Evolutionary conservation across 345 rosid species (phyloP).

Genomic region (Rubroshorea leprosula): DNA sequence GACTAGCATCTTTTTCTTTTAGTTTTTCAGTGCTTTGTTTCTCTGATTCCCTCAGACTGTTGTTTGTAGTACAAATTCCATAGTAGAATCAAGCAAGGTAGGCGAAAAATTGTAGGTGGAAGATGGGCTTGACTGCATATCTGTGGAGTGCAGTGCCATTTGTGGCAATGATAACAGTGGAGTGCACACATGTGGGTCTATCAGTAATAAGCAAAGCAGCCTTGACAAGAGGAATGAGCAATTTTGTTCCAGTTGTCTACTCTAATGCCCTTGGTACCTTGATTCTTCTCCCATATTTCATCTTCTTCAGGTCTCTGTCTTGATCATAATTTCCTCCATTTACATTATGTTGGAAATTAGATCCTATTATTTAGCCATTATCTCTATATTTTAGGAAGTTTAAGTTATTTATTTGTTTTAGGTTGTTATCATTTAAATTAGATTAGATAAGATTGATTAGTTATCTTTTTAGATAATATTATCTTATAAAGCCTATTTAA

Average conservation of each 20-base stretch:
- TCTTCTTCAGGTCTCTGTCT: conserved; percentile 30
- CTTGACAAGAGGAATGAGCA: conserved; percentile 45
- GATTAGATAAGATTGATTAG: too few relatives aligned
- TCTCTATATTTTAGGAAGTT: too few relatives aligned
- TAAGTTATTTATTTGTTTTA: too few relatives aligned
- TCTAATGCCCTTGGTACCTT: conserved; percentile 40
- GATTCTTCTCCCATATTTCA: conserved; percentile 36
- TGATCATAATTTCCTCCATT: neutral
- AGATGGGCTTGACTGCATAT: conserved; percentile 13
- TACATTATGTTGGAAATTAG: too few relatives aligned
- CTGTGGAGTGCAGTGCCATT: conserved; percentile 20
- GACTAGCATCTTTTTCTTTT: neutral
- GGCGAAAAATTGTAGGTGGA: neutral
- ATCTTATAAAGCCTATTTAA: too few relatives aligned
- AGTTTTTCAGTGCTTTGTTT: too few relatives aligned
- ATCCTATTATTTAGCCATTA: too few relatives aligned
- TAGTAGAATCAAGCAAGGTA: neutral
- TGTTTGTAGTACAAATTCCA: neutral
- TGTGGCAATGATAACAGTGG: conserved; percentile 43
- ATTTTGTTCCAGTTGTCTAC: conserved; percentile 43
- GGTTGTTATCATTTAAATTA: too few relatives aligned
- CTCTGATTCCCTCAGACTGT: neutral
- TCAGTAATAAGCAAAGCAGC: conserved; percentile 44
- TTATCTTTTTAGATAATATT: too few relatives aligned
- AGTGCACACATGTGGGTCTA: conserved; percentile 36